Percentiles rank a stretch among this genome's conserved stretches.
Conservation (phyloP, 2,329 filamentous ascomycete genomes). For the Acrocalymma vagum region DNA sequence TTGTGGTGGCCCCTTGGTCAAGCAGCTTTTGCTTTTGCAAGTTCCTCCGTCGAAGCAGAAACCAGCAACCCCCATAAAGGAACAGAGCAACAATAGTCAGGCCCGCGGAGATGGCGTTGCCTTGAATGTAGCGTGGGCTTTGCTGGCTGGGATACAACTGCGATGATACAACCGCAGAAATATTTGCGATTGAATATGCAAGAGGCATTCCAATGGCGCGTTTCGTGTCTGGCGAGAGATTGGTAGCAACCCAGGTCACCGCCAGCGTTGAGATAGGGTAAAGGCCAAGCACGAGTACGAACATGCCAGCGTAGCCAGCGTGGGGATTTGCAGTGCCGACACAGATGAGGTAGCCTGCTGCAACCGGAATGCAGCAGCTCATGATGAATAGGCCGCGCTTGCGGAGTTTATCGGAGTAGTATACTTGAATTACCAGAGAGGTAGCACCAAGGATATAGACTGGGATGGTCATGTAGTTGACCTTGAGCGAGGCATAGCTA, state of each 20-base stretch:
- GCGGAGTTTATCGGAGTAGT: constrained; percentile 43
- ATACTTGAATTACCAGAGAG: constrained; percentile 28
- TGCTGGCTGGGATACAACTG: constrained; percentile 45
- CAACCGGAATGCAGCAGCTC: constrained; percentile 34
- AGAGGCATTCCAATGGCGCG: constrained; percentile 42
- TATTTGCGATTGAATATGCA: constrained; percentile 38
- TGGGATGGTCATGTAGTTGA: constrained; percentile 48
- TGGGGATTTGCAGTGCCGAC: constrained; percentile 34
- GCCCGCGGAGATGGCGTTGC: constrained; percentile 38
- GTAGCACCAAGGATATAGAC: constrained; percentile 42
- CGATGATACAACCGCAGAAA: constrained; percentile 36
- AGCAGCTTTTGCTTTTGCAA: constrained; percentile 34
- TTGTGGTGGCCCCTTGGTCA: constrained; percentile 28
- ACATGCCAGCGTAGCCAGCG: constrained; percentile 49
- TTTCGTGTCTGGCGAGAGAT: constrained; percentile 44
- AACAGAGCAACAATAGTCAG: constrained; percentile 30
- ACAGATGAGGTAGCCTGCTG: constrained; percentile 44
- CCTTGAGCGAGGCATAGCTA: constrained; percentile 24
- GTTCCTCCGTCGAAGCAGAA: constrained; percentile 36
- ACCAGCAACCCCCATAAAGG: constrained; percentile 29
- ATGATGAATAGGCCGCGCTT: constrained; percentile 40
- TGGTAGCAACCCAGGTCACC: constrained; percentile 46
- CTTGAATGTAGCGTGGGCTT: constrained; percentile 42
- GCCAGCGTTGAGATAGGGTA: constrained; percentile 32
- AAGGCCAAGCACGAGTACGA: constrained; percentile 26